These are phyloP conservation scores for Ceratocystis cubensis DNA, from an alignment of 2,329 filamentous ascomycete genomes.

Conservation along the genomic window DNA sequence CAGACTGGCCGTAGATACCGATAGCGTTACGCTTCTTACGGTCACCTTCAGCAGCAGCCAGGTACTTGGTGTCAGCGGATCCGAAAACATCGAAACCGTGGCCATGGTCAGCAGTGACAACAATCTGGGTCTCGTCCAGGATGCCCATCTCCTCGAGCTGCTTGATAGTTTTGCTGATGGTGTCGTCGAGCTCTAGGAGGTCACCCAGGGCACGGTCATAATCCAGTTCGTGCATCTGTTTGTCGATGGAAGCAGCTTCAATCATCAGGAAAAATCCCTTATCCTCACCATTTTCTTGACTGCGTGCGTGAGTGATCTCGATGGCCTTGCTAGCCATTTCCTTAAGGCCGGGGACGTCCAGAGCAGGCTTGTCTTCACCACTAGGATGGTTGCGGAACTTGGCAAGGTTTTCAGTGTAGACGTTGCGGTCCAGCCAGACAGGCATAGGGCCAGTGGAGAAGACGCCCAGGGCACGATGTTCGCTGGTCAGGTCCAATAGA, in stretches of 20 bases:
- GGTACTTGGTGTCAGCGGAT: slow-evolving; percentile 66
- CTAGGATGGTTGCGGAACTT: slow-evolving; percentile 55
- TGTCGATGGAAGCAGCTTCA: slow-evolving; percentile 75
- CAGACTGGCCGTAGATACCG: slow-evolving; percentile 60
- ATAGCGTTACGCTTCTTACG: slow-evolving; percentile 64
- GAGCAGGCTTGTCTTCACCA: slow-evolving; percentile 50
- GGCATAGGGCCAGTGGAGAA: slow-evolving; percentile 65
- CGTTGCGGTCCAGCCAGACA: slow-evolving; percentile 76
- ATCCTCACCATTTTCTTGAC: slow-evolving; percentile 39
- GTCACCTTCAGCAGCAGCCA: slow-evolving; percentile 50
- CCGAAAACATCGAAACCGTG: slow-evolving; percentile 84
- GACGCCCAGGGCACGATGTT: slow-evolving; percentile 58
- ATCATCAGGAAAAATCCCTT: slow-evolving; percentile 75
- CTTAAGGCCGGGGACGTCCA: slow-evolving; percentile 70
- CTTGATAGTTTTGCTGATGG: slow-evolving; percentile 59
- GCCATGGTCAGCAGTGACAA: slow-evolving; percentile 79
- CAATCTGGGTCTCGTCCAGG: slow-evolving; percentile 62
- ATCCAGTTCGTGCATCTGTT: slow-evolving; percentile 78
- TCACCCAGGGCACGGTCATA: slow-evolving; percentile 78
- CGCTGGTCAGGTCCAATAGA: slow-evolving; percentile 44
- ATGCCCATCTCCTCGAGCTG: slow-evolving; percentile 54
- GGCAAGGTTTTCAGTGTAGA: slow-evolving; percentile 60
- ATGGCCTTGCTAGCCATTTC: slow-evolving; percentile 84
- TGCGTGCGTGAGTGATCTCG: slow-evolving; percentile 57
- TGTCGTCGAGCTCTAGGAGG: slow-evolving; percentile 75